Conservation (phyloP, 1,284 basidiomycete species). For the Apiotrichum akiyoshidainum region DNA sequence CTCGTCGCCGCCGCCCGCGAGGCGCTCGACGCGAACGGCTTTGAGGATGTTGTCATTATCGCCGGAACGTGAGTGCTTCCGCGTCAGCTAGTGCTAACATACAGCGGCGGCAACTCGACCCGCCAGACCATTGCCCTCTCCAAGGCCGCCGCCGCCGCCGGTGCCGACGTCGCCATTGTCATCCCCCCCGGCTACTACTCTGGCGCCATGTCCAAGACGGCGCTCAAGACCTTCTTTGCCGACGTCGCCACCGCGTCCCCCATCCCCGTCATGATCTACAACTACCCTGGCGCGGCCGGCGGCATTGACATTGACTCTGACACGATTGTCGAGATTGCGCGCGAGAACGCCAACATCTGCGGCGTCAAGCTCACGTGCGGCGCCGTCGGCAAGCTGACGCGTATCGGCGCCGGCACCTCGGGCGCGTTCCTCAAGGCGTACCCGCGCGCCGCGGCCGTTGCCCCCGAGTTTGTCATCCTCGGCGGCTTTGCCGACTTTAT, state of each 20-base stretch:
- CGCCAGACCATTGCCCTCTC: conserved; percentile 72
- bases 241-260: conserved; percentile 74
- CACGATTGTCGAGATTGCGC: conserved; percentile 72
- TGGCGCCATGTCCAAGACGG: conserved; percentile 63
- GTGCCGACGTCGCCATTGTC: conserved; percentile 80
- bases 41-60: conserved; percentile 65
- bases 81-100: not conserved
- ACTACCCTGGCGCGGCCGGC: conserved; percentile 78
- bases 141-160: conserved; percentile 69
- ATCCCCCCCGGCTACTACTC: conserved; percentile 82
- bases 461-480: conserved; percentile 63
- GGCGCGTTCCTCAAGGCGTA: conserved; percentile 60
- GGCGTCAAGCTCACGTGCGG: conserved; percentile 89
- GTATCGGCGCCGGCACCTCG: conserved; percentile 65
- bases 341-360: conserved; percentile 55
- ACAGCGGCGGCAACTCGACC: conserved; percentile 68
- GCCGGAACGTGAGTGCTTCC: conserved; percentile 62
- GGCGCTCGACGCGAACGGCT: conserved; percentile 65
- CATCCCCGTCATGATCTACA: conserved; percentile 85
- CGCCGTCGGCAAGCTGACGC: conserved; percentile 82
- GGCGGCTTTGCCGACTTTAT: conserved; percentile 77
- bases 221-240: conserved; percentile 73
- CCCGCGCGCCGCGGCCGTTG: conserved; percentile 58
- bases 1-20: conserved; percentile 69
- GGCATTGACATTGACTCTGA: conserved; percentile 85